phyloP scores from a whole-genome alignment of 2,329 filamentous ascomycete species.

The Alternaria atra region DNA sequence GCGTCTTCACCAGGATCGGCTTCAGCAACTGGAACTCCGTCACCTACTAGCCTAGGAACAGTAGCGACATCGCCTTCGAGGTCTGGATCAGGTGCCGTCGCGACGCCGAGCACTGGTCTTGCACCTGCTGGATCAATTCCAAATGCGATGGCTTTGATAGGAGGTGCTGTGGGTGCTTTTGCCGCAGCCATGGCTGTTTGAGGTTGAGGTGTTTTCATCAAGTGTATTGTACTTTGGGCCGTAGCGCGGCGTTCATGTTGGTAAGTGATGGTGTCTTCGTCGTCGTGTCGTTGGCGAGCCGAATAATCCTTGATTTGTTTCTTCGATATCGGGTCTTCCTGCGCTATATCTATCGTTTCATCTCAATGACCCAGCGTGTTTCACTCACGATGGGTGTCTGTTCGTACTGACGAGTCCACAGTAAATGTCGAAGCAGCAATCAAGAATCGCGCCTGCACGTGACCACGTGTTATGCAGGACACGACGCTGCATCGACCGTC shows the following conservation, averaged over 20 bases:
- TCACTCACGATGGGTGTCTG: background rate
- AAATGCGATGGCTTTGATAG: constrained; percentile 31
- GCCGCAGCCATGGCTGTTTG: constrained; percentile 38
- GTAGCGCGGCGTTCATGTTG: background rate
- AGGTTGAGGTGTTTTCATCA: background rate
- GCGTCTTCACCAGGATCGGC: constrained; percentile 11
- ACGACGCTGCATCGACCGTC: background rate
- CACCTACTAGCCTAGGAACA: constrained; percentile 2
- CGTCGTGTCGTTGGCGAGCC: background rate
- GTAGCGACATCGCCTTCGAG: constrained; percentile 16
- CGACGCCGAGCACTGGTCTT: constrained; percentile 22
- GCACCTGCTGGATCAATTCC: constrained; percentile 30
- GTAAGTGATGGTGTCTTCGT: background rate
- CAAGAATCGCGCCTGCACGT: constrained; percentile 4
- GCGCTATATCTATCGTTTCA: background rate
- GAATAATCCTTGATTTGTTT: background rate
- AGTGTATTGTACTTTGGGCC: background rate
- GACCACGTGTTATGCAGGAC: background rate
- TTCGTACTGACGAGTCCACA: background rate
- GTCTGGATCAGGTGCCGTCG: constrained; percentile 20
- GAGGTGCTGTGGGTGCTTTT: constrained; percentile 33
- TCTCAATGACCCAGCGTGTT: background rate
- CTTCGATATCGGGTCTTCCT: background rate
- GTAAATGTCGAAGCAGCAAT: background rate
- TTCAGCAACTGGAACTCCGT: constrained; percentile 2